A percentile compares a stretch with the other conserved stretches of the same genome.
Evolutionary conservation across 305 asterid genomes (phyloP).

Genomic region (Salvia sclarea): DNA sequence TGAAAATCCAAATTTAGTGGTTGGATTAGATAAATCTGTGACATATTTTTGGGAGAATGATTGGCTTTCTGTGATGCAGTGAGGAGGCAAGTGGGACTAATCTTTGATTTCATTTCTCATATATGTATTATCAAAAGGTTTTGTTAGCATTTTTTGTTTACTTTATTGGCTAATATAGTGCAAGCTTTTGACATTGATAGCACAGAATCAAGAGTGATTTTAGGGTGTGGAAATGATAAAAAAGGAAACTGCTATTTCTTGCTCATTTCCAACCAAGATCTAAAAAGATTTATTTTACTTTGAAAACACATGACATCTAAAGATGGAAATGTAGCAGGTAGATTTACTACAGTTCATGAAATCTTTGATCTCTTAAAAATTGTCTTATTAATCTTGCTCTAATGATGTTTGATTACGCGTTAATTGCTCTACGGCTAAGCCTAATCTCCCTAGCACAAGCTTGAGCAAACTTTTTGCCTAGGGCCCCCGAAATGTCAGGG

Average conservation of each 20-base stretch:
- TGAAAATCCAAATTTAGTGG: conserved; percentile 40
- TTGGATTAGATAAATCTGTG: conserved; percentile 32
- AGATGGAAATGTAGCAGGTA: background rate
- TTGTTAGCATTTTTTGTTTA: background rate
- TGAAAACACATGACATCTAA: background rate
- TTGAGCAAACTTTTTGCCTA: too few species aligned
- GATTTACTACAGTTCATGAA: background rate
- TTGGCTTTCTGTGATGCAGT: conserved; percentile 22
- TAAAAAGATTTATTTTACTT: background rate
- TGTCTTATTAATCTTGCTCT: background rate
- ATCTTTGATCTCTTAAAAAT: background rate
- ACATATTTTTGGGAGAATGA: conserved; percentile 1
- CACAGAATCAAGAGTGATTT: conserved; percentile 27
- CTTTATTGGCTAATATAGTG: conserved; percentile 3
- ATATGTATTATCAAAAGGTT: conserved; percentile 6
- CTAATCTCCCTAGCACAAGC: background rate
- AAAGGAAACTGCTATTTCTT: background rate
- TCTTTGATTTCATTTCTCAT: conserved; percentile 3
- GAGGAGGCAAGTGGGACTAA: conserved; percentile 38
- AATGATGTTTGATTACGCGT: background rate
- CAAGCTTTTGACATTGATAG: conserved; percentile 17
- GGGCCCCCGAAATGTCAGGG: too few species aligned
- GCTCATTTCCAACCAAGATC: conserved; percentile 5
- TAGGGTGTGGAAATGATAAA: background rate
- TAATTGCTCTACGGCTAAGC: background rate